A percentile compares a stretch with the other conserved stretches of the same genome.
These are phyloP conservation scores for Bauhinia variegata DNA, from an alignment of 306 rosid genomes.

Conservation along the genomic window DNA sequence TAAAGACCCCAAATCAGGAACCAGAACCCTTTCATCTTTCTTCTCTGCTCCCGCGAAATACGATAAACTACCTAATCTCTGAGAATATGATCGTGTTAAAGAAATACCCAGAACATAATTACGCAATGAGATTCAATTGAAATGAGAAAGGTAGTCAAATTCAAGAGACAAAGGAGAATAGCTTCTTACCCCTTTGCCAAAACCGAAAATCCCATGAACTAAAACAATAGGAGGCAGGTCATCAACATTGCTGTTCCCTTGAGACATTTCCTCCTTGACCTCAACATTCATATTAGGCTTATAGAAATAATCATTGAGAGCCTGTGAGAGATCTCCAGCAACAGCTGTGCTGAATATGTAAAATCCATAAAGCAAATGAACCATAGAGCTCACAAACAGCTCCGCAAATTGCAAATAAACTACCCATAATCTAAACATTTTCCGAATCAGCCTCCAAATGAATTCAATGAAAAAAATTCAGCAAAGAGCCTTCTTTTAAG, in stretches of 20 bases:
- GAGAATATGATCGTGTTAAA: neutral
- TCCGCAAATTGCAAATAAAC: conserved; percentile 59
- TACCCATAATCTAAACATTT: conserved; percentile 73
- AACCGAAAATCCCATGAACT: conserved; percentile 96
- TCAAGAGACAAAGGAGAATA: conserved; percentile 5
- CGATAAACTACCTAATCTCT: conserved; percentile 88
- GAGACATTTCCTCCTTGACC: conserved; percentile 16
- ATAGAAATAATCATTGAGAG: conserved; percentile 49
- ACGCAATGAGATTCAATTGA: neutral
- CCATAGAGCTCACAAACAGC: conserved; percentile 66
- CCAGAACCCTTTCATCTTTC: conserved; percentile 93
- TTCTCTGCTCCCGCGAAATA: conserved; percentile 98
- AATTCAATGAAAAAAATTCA: neutral
- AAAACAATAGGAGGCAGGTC: conserved; percentile 86
- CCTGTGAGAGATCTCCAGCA: conserved; percentile 78
- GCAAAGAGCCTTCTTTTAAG: conserved; percentile 38
- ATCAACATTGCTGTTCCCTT: conserved; percentile 6
- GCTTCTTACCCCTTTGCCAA: conserved; percentile 82
- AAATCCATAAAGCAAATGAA: conserved; percentile 82
- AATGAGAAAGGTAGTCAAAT: neutral
- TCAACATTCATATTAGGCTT: conserved; percentile 42
- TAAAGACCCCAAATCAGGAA: conserved; percentile 95
- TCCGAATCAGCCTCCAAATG: conserved; percentile 13
- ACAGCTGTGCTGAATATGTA: conserved; percentile 89
- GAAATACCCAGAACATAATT: neutral